Evolutionary conservation across 2,329 filamentous ascomycete genomes (phyloP).

Genomic region (Alternaria brassicicola): DNA sequence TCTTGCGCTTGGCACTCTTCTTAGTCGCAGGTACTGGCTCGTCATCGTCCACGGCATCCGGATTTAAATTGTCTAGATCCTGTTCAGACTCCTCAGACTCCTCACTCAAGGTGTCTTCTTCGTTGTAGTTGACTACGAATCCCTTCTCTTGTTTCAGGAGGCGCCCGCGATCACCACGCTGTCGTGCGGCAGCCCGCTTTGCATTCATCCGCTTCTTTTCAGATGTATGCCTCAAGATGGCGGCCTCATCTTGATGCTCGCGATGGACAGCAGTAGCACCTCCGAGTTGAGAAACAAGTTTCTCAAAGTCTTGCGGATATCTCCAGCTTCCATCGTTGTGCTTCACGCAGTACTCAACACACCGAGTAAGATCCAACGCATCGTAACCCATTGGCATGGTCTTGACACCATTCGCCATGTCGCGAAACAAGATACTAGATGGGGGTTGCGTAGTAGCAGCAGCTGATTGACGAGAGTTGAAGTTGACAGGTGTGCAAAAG

Average conservation of each 20-base stretch:
- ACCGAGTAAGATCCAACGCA: constrained; percentile 33
- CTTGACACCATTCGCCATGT: constrained; percentile 22
- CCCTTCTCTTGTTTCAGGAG: not conserved
- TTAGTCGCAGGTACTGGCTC: not conserved
- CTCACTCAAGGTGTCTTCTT: not conserved
- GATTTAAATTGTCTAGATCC: not conserved
- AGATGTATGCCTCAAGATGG: constrained; percentile 14
- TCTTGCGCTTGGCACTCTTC: not conserved
- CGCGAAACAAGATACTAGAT: constrained; percentile 20
- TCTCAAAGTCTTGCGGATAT: constrained; percentile 25
- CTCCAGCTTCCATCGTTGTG: constrained; percentile 25
- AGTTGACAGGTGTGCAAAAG: constrained; percentile 17
- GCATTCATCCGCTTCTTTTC: not conserved
- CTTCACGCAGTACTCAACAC: constrained; percentile 20
- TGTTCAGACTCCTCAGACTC: not conserved
- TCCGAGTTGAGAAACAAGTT: constrained; percentile 14
- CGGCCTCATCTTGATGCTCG: constrained; percentile 16
- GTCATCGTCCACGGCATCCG: not conserved
- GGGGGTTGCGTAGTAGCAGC: not conserved
- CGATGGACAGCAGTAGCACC: constrained; percentile 13
- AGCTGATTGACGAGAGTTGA: not conserved
- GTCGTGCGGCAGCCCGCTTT: not conserved
- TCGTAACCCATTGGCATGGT: constrained; percentile 20
- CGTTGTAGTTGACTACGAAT: not conserved
- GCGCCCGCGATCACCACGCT: constrained; percentile 6